phyloP scores from a whole-genome alignment of 129 eudicot species.

The Pittosporum tobira region DNA sequence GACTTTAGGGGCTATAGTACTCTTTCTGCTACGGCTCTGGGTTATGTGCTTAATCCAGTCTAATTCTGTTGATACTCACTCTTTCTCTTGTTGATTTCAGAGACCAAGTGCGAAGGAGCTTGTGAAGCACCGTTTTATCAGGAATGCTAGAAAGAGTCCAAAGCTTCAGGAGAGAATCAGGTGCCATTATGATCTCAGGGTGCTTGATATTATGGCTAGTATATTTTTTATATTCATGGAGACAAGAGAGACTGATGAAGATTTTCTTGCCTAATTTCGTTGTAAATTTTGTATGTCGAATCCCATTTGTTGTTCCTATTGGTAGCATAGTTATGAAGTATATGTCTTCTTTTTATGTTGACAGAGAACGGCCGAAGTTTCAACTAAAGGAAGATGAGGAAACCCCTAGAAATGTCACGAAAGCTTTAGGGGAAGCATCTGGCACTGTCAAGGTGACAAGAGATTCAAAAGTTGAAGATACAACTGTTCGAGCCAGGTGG shows the following conservation, averaged over 20 bases:
- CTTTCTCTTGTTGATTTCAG: slow-evolving; percentile 28
- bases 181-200: slow-evolving; percentile 35
- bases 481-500: slow-evolving; percentile 63
- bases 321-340: neutral
- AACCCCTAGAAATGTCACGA: slow-evolving; percentile 32
- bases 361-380: slow-evolving; percentile 81
- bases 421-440: slow-evolving; percentile 46
- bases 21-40: no score
- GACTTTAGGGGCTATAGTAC: no score
- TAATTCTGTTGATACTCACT: neutral
- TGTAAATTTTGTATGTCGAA: no score
- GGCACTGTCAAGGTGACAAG: slow-evolving; percentile 57
- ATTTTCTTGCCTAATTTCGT: no score
- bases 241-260: neutral
- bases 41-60: no score
- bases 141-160: slow-evolving; percentile 71
- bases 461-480: slow-evolving; percentile 49
- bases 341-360: slow-evolving; percentile 3
- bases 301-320: no score
- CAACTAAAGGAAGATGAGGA: slow-evolving; percentile 60
- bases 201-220: neutral
- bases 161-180: slow-evolving; percentile 83
- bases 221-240: no score
- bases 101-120: slow-evolving; percentile 95
- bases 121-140: slow-evolving; percentile 70